These are phyloP conservation scores for Oryza meyeriana DNA, from an alignment of 176 grass and related monocot species.

Conservation along the genomic window DNA sequence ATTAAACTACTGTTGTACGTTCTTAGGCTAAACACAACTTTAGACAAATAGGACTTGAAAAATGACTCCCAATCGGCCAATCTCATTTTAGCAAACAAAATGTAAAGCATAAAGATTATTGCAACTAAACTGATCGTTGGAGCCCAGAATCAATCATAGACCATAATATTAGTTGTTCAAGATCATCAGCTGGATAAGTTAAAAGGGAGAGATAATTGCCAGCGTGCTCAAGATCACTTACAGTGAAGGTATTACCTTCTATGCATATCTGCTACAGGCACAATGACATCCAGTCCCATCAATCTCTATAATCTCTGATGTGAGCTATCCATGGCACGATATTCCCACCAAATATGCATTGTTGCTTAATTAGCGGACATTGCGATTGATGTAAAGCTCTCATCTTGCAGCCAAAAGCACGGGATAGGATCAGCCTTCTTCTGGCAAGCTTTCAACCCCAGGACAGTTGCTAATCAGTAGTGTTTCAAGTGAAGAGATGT, in stretches of 20 bases:
- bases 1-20: background rate
- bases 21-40: background rate
- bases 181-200: background rate
- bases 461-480: constrained; percentile 52
- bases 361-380: constrained; percentile 52
- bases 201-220: background rate
- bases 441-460: constrained; percentile 53
- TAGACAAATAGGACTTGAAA: background rate
- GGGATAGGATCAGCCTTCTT: constrained; percentile 67
- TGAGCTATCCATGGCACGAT: too few species aligned
- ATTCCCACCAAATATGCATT: background rate
- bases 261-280: constrained; percentile 22
- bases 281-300: constrained; percentile 24
- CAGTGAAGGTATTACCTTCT: constrained; percentile 31
- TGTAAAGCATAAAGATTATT: background rate
- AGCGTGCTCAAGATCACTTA: constrained; percentile 9
- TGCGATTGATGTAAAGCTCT: constrained; percentile 76
- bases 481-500: constrained; percentile 55
- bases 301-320: constrained; percentile 50
- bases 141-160: too few species aligned
- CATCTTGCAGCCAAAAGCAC: constrained; percentile 41
- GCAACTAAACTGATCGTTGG: too few species aligned
- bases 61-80: too few species aligned
- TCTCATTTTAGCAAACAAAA: too few species aligned
- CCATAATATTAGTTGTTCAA: too few species aligned